phyloP scores from a whole-genome alignment of 352 stramenopile species.

The Discostella stelligera region DNA sequence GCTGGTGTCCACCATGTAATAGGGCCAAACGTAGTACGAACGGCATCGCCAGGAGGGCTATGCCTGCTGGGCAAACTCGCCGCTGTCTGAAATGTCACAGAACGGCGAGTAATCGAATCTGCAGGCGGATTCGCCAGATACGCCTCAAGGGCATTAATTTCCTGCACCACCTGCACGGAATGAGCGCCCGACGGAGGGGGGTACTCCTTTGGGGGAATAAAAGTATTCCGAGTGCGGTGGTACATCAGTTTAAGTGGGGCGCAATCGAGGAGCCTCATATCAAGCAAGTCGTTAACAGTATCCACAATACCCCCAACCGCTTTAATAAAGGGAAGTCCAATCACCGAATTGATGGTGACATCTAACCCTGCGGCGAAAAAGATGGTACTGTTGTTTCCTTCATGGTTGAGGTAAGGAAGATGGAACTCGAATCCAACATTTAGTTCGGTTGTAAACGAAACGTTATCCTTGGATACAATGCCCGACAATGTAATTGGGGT shows the following conservation, averaged over 20 bases:
- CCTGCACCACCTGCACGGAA: no score
- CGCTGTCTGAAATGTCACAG: no score
- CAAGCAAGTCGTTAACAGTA: not conserved
- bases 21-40: no score
- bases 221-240: no score
- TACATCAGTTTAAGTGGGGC: slow-evolving; percentile 6
- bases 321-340: slow-evolving; percentile 16
- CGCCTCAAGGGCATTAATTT: no score
- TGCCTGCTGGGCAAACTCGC: no score
- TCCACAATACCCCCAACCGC: slow-evolving; percentile 3
- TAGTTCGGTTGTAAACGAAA: not conserved
- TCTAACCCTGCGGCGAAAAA: not conserved
- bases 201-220: no score
- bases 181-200: no score
- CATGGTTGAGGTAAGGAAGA: not conserved
- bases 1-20: no score
- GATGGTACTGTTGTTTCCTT: not conserved
- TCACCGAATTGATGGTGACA: slow-evolving; percentile 19
- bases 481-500: slow-evolving; percentile 15
- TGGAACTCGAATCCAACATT: slow-evolving; percentile 1
- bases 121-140: no score
- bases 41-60: no score
- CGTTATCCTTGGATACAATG: not conserved
- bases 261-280: slow-evolving; percentile 5
- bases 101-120: no score